Conservation (phyloP, 805 yeast genomes). For the Torulaspora delbrueckii region DNA sequence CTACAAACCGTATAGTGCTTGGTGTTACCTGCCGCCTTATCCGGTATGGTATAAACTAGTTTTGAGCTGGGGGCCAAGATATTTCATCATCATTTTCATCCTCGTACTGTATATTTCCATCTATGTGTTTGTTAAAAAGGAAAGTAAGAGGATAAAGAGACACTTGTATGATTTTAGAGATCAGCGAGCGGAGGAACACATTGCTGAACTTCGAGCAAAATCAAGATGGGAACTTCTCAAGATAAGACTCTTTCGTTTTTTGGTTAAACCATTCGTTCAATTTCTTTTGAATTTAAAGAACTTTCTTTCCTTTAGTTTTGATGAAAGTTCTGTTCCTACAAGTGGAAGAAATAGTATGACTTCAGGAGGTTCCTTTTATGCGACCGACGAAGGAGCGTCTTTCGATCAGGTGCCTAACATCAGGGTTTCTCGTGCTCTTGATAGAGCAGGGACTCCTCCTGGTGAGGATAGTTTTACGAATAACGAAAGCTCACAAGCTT, state of each 20-base stretch:
- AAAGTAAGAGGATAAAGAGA: conserved; percentile 49
- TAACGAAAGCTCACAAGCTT: not conserved
- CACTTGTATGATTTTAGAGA: conserved; percentile 30
- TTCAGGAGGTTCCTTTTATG: conserved; percentile 1
- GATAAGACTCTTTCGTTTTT: not conserved
- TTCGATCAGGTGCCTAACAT: not conserved
- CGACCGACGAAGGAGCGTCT: conserved; percentile 1
- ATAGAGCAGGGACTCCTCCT: not conserved
- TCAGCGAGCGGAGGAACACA: conserved; percentile 5
- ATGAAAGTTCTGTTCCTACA: conserved; percentile 15
- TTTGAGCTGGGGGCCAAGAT: conserved; percentile 80
- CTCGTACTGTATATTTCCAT: conserved; percentile 61
- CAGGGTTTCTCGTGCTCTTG: not conserved
- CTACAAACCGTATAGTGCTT: conserved; percentile 58
- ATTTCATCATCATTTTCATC: conserved; percentile 57
- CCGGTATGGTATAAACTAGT: conserved; percentile 73
- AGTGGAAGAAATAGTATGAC: conserved; percentile 4
- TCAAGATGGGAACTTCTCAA: conserved; percentile 1
- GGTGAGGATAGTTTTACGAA: not conserved
- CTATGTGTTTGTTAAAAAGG: conserved; percentile 64
- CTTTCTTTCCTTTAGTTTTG: conserved; percentile 24
- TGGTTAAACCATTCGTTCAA: conserved; percentile 10
- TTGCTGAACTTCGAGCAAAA: not conserved
- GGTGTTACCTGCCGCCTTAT: conserved; percentile 72
- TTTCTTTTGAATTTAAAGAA: conserved; percentile 13